Evolutionary conservation across 495 filamentous ascomycete genomes (phyloP).

Genomic region (Hypomontagnella submonticulosa): DNA sequence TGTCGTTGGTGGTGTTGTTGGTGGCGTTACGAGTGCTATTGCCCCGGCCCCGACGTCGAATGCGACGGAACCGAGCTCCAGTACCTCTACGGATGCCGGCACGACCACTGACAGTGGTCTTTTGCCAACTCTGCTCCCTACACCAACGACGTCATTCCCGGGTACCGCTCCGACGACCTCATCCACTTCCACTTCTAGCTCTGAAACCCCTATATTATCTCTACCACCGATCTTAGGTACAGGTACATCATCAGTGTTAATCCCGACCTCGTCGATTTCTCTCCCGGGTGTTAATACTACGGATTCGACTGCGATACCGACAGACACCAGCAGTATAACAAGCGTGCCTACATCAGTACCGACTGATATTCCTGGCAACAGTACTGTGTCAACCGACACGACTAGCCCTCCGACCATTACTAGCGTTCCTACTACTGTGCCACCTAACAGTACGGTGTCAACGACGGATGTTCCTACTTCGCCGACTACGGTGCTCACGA

Average conservation of each 20-base stretch:
- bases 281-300: slow-evolving; percentile 25
- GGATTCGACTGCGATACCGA: slow-evolving; percentile 20
- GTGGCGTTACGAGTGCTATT: slow-evolving; percentile 32
- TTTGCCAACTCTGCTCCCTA: slow-evolving; percentile 15
- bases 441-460: slow-evolving; percentile 35
- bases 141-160: slow-evolving; percentile 34
- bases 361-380: slow-evolving; percentile 15
- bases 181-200: slow-evolving; percentile 20
- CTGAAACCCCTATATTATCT: slow-evolving; percentile 9
- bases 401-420: slow-evolving; percentile 25
- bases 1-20: slow-evolving; percentile 34
- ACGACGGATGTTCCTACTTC: slow-evolving; percentile 30
- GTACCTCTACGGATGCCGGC: slow-evolving; percentile 8
- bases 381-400: slow-evolving; percentile 27
- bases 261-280: slow-evolving; percentile 15
- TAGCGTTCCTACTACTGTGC: slow-evolving; percentile 19
- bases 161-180: slow-evolving; percentile 39
- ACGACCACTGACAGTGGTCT: slow-evolving; percentile 20
- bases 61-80: slow-evolving; percentile 26
- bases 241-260: slow-evolving; percentile 17
- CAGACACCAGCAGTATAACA: slow-evolving; percentile 15
- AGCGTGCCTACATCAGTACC: slow-evolving; percentile 13
- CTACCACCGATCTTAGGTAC: slow-evolving; percentile 32
- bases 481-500: slow-evolving; percentile 27
- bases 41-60: slow-evolving; percentile 32